Evolutionary conservation across 1,284 basidiomycete genomes (phyloP).

Genomic region (Naganishia liquefaciens): DNA sequence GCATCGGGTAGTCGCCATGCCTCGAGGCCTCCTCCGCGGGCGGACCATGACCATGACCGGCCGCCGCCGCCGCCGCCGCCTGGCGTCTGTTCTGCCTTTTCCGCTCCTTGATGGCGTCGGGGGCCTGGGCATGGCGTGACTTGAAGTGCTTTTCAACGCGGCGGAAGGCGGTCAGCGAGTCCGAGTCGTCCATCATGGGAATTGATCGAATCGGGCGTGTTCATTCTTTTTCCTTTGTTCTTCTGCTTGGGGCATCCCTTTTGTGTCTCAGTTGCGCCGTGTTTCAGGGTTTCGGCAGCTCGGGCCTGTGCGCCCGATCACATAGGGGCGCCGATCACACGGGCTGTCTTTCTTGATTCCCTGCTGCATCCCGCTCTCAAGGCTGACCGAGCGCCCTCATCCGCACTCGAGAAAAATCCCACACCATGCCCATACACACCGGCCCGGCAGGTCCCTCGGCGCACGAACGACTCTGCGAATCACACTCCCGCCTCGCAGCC

Average conservation of each 20-base stretch:
- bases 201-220: not conserved
- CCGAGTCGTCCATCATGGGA: slow-evolving; percentile 8
- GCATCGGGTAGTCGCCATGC: slow-evolving; percentile 37
- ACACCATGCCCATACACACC: not conserved
- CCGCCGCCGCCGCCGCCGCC: not conserved
- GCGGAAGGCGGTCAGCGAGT: slow-evolving; percentile 42
- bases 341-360: not conserved
- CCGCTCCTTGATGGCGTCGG: slow-evolving; percentile 38
- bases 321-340: not conserved
- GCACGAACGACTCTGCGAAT: not conserved
- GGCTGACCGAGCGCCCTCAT: not conserved
- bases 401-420: too few species aligned
- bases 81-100: slow-evolving; percentile 25
- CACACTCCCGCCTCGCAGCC: slow-evolving; percentile 1
- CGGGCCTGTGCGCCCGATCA: too few species aligned
- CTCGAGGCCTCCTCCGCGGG: not conserved
- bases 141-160: slow-evolving; percentile 53
- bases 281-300: too few species aligned
- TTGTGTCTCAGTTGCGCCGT: too few species aligned
- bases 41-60: too few species aligned
- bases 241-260: too few species aligned
- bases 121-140: slow-evolving; percentile 19
- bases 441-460: not conserved
- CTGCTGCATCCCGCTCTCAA: too few species aligned
- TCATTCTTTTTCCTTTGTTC: too few species aligned